phyloP scores from a whole-genome alignment of 83 land plant genomes.

The Thuja plicata region DNA sequence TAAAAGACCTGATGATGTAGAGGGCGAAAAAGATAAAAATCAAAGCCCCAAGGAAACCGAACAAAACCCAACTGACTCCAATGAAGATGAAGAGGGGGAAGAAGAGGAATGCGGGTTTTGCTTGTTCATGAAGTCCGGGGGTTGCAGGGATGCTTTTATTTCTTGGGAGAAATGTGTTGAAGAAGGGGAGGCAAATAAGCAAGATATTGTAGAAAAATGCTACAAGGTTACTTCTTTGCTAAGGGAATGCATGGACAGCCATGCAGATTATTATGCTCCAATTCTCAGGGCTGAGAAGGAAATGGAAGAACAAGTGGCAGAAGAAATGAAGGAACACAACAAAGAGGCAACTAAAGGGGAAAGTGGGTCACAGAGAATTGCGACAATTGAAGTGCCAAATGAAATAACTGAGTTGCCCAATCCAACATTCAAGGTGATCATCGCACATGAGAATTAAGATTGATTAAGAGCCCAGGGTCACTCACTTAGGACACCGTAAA shows the following conservation, averaged over 20 bases:
- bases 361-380: background rate
- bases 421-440: background rate
- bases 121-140: slow-evolving; percentile 91
- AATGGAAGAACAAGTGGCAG: slow-evolving; percentile 32
- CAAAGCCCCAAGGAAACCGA: background rate
- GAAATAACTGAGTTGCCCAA: background rate
- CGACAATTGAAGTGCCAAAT: background rate
- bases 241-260: slow-evolving; percentile 77
- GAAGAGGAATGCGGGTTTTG: slow-evolving; percentile 89
- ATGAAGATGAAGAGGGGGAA: slow-evolving; percentile 51
- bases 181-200: slow-evolving; percentile 66
- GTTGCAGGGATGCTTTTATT: slow-evolving; percentile 71
- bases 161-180: slow-evolving; percentile 93
- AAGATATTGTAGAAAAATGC: slow-evolving; percentile 77
- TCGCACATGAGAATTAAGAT: background rate
- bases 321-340: slow-evolving; percentile 9
- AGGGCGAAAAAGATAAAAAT: background rate
- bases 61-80: slow-evolving; percentile 7
- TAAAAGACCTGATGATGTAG: background rate
- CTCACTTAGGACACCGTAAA: too few species aligned
- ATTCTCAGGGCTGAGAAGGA: slow-evolving; percentile 71
- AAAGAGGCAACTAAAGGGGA: background rate
- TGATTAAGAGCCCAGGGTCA: background rate
- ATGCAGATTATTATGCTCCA: slow-evolving; percentile 78
- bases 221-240: slow-evolving; percentile 52